Conservation (phyloP, 1,139 yeast species). For the Sporopachydermia cereana region DNA sequence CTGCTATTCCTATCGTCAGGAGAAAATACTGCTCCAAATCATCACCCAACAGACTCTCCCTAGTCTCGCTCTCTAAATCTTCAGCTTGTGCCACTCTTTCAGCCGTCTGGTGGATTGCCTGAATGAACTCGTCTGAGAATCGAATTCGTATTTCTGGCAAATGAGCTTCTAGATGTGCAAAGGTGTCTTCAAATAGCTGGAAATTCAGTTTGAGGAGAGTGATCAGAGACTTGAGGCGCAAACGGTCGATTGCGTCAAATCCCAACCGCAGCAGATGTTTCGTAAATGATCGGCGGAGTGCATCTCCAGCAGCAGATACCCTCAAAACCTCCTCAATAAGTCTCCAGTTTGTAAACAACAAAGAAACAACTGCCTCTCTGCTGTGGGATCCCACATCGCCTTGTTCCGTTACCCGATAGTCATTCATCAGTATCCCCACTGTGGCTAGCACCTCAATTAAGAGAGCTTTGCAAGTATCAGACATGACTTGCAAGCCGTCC, state of each 20-base stretch:
- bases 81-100: neutral
- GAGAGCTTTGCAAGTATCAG: neutral
- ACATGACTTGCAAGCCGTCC: neutral
- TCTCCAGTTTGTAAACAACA: neutral
- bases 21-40: no score
- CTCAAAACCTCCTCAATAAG: neutral
- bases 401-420: slow-evolving; percentile 54
- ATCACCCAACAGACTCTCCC: no score
- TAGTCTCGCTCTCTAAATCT: neutral
- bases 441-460: slow-evolving; percentile 5
- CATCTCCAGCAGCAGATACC: neutral
- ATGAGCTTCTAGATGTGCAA: neutral
- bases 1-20: neutral
- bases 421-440: slow-evolving; percentile 33
- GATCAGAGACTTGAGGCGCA: neutral
- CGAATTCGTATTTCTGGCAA: no score
- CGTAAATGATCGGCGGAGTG: neutral
- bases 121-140: neutral
- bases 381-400: slow-evolving; percentile 41
- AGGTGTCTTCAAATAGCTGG: neutral
- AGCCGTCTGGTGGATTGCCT: neutral
- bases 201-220: neutral
- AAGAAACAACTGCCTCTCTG: slow-evolving; percentile 2
- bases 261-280: neutral
- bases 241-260: slow-evolving; percentile 5